phyloP scores from a whole-genome alignment of 176 grass and related monocot genomes.

The Cenchrus fungigraminus region DNA sequence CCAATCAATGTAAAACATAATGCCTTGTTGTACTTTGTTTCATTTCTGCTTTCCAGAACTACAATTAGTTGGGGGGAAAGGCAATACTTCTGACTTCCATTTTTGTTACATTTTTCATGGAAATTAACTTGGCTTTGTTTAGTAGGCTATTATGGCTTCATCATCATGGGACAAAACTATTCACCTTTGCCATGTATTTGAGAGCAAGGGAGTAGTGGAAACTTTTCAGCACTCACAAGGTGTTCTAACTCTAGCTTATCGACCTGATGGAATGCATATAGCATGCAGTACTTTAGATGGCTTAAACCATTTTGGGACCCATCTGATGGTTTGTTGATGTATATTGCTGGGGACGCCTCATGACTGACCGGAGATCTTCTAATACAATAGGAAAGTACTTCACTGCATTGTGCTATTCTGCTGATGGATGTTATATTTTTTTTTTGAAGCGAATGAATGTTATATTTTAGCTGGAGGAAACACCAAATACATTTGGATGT shows the following conservation, averaged over 20 bases:
- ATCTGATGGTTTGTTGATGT: constrained; percentile 83
- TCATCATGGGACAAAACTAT: constrained; percentile 78
- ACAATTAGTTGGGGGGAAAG: background rate
- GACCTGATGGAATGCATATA: constrained; percentile 89
- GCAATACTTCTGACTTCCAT: background rate
- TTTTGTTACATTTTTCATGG: constrained; percentile 27
- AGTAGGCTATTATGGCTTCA: constrained; percentile 44
- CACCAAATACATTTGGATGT: constrained; percentile 82
- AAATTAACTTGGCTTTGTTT: constrained; percentile 38
- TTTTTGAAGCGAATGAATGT: no score
- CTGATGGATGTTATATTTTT: constrained; percentile 78
- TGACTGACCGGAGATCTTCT: constrained; percentile 90
- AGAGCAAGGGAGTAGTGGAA: constrained; percentile 90
- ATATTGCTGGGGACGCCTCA: constrained; percentile 85
- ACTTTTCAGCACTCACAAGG: constrained; percentile 93
- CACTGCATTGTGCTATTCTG: constrained; percentile 89
- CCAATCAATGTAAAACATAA: constrained; percentile 76
- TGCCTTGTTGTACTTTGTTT: background rate
- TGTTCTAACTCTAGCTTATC: constrained; percentile 90
- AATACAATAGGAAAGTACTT: constrained; percentile 95
- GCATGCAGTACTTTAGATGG: constrained; percentile 95
- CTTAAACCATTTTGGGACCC: constrained; percentile 93
- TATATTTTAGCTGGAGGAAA: constrained; percentile 75
- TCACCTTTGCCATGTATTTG: constrained; percentile 92
- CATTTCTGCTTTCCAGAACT: background rate